phyloP scores from a whole-genome alignment of 768 basidiomycete species.

The Suillus tomentosus region DNA sequence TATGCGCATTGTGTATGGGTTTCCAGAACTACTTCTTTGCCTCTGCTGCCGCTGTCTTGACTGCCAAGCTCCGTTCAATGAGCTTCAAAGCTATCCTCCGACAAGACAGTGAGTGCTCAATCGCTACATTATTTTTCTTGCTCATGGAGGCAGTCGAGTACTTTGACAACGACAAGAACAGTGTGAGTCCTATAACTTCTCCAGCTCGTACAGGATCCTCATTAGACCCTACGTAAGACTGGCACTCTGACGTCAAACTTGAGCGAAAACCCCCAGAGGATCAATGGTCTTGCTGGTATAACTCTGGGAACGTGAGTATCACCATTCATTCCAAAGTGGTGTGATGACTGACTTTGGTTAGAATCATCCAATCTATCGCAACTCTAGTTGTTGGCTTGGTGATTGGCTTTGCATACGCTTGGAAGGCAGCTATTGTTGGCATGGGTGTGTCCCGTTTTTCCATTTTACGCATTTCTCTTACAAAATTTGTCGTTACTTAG shows the following conservation, averaged over 20 bases:
- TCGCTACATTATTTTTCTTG: neutral
- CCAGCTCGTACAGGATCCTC: neutral
- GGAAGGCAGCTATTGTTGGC: conserved; percentile 80
- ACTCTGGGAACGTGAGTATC: conserved; percentile 74
- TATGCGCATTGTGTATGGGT: conserved; percentile 36
- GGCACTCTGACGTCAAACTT: conserved; percentile 79
- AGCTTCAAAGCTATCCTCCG: conserved; percentile 44
- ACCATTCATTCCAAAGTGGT: neutral
- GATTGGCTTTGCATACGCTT: conserved; percentile 76
- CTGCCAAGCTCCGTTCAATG: conserved; percentile 39
- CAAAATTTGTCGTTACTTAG: conserved; percentile 32
- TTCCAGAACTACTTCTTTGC: conserved; percentile 41
- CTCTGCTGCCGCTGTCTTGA: conserved; percentile 39
- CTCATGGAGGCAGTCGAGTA: conserved; percentile 27
- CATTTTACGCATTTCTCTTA: neutral
- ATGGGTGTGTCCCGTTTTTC: conserved; percentile 51
- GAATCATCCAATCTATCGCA: conserved; percentile 74
- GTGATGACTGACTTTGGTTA: conserved; percentile 23
- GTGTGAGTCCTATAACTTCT: neutral
- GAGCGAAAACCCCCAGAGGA: conserved; percentile 87
- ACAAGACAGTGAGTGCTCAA: conserved; percentile 42
- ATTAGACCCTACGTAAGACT: conserved; percentile 44
- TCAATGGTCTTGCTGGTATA: conserved; percentile 83
- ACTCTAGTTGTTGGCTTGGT: conserved; percentile 72
- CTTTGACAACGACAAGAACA: conserved; percentile 47